phyloP scores from a whole-genome alignment of 768 basidiomycete species.

The Boletus rex-veris region DNA sequence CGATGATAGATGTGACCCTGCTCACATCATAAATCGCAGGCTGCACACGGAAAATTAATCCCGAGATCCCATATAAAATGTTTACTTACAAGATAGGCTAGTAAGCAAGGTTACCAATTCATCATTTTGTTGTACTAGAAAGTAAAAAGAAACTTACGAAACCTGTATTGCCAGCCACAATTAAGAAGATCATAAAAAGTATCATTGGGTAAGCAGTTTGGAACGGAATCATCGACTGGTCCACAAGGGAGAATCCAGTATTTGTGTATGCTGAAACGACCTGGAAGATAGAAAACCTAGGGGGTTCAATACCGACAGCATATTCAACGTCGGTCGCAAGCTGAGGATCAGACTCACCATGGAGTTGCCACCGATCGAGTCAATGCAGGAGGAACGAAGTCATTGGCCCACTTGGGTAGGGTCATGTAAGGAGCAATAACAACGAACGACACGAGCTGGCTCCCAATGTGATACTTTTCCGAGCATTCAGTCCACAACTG shows the following conservation, averaged over 20 bases:
- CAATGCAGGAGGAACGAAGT: conserved; percentile 60
- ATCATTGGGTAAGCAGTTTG: conserved; percentile 83
- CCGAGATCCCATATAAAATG: not conserved
- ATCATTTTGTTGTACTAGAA: not conserved
- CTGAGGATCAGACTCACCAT: conserved; percentile 48
- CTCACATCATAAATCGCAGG: conserved; percentile 80
- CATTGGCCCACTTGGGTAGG: conserved; percentile 50
- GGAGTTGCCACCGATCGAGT: conserved; percentile 52
- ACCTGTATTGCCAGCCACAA: conserved; percentile 90
- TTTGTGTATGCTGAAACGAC: conserved; percentile 86
- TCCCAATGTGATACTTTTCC: conserved; percentile 69
- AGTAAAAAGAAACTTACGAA: conserved; percentile 61
- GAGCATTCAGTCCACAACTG: not conserved
- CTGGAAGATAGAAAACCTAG: conserved; percentile 84
- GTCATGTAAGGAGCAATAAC: conserved; percentile 82
- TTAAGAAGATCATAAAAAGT: conserved; percentile 62
- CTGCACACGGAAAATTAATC: conserved; percentile 34
- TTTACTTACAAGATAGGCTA: conserved; percentile 81
- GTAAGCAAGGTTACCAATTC: not conserved
- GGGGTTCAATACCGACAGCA: not conserved
- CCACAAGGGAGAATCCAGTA: conserved; percentile 81
- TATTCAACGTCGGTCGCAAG: not conserved
- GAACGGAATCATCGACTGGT: conserved; percentile 91
- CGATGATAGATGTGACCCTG: not conserved
- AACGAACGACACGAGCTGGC: conserved; percentile 66